Percentiles rank a stretch among this genome's conserved stretches.
Conservation (phyloP, 768 basidiomycete species). For the Austroboletus festivus region DNA sequence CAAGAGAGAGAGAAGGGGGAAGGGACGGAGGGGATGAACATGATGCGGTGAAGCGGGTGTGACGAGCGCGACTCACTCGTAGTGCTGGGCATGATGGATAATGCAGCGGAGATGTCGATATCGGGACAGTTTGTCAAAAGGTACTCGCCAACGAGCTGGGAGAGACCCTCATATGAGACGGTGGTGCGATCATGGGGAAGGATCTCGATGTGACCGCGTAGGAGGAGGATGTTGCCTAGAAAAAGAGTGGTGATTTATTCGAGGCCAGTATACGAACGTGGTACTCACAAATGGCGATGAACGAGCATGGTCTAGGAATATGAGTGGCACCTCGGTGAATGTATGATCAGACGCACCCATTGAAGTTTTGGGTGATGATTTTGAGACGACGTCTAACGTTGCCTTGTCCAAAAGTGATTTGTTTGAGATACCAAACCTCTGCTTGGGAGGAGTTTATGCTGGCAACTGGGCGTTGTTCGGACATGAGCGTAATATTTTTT, state of each 20-base stretch:
- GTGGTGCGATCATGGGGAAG: conserved; percentile 59
- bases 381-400: conserved; percentile 38
- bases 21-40: too few relatives aligned
- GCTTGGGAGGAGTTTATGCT: conserved; percentile 28
- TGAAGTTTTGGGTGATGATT: conserved; percentile 81
- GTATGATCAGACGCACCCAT: conserved; percentile 53
- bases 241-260: neutral
- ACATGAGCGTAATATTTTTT: conserved; percentile 10
- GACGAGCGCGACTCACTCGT: conserved; percentile 51
- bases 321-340: neutral
- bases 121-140: conserved; percentile 55
- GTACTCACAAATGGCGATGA: conserved; percentile 77
- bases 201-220: conserved; percentile 79
- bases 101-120: conserved; percentile 32
- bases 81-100: conserved; percentile 51
- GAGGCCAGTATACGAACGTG: neutral
- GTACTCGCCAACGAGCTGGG: conserved; percentile 80
- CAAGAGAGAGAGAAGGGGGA: too few relatives aligned
- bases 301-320: conserved; percentile 72
- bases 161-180: conserved; percentile 83
- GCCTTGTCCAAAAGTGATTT: conserved; percentile 48
- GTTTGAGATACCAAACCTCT: conserved; percentile 79
- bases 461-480: conserved; percentile 13
- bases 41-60: neutral
- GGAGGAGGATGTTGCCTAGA: conserved; percentile 84